Evolutionary conservation across 2,329 filamentous ascomycete genomes (phyloP), one percentile per base, ranked within the genome.

Genomic region (Dactylellina drechsleri): DNA sequence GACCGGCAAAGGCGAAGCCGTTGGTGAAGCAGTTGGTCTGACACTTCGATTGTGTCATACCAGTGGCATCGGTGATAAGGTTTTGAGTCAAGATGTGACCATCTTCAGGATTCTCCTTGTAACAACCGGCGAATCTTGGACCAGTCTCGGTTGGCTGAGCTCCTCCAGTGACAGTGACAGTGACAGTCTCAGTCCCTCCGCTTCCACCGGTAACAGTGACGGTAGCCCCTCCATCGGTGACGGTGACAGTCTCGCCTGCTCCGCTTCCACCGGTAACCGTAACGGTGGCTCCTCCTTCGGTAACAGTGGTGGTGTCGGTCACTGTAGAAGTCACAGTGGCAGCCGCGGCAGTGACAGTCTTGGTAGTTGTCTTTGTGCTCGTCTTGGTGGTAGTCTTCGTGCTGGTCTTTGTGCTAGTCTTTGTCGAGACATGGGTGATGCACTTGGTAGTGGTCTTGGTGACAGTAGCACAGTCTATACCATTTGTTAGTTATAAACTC

Each of bases 81-180:
- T n/a, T 26, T 41, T 10, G 16, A 20, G 45, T 26, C 31, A 62
- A 49, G n/a, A 62, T 41, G n/a, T 49, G 56, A 7, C 23, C 40
- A 41, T 61, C 56, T 2, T 31, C 65, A 13, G 23, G 13, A 16
- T 56, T 49, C 15, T 50, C 50, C 50, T 56, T 23, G 18, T 62
- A 70, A 20, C 66, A 70, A 50, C 66, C 66, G 13, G 28, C 58
- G 36, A 50, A 70, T 57, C 49, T 50, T 40, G 66, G 50, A 6
- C 66, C 66, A 16, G 40, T 26, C 8, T 26, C 0, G 41, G 40
- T 62, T 26, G 57, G 36, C 7, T 41, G 10, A 16, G 16, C 1
- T 1, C 43, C 18, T 43, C 53, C 12, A 16, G n/a, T 45, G 50
- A 49, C 16, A 40, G 18, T 50, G 18, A 13, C 20, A 1, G 40